Conservation (phyloP, 2,329 filamentous ascomycete species). For the Thelonectria olida region DNA sequence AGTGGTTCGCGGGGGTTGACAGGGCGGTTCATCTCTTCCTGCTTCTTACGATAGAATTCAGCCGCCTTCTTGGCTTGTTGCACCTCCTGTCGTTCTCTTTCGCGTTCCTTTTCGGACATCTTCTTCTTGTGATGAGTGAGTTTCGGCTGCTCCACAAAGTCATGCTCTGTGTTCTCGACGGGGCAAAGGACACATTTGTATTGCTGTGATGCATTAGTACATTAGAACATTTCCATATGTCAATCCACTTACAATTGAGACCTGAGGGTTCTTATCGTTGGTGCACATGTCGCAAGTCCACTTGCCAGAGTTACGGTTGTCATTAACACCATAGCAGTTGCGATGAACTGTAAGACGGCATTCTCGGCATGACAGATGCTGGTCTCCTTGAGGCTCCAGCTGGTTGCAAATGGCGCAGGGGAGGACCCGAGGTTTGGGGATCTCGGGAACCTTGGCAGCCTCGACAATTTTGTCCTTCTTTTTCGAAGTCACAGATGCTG, state of each 20-base stretch:
- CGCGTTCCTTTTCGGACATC: conserved; percentile 84
- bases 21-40: conserved; percentile 86
- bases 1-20: conserved; percentile 86
- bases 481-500: conserved; percentile 51
- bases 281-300: conserved; percentile 97
- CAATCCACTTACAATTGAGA: conserved; percentile 78
- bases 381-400: conserved; percentile 75
- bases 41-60: conserved; percentile 83
- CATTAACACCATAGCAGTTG: conserved; percentile 86
- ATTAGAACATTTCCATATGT: conserved; percentile 29
- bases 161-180: conserved; percentile 80
- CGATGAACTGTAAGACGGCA: conserved; percentile 93
- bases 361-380: conserved; percentile 82
- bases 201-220: conserved; percentile 59
- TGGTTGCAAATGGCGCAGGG: conserved; percentile 88
- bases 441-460: conserved; percentile 73
- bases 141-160: conserved; percentile 78
- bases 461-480: conserved; percentile 68
- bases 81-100: conserved; percentile 86
- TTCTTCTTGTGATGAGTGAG: conserved; percentile 78
- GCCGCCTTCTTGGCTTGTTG: conserved; percentile 82
- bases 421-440: conserved; percentile 79
- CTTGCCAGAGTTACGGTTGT: conserved; percentile 75
- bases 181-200: conserved; percentile 96
- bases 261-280: conserved; percentile 90